A percentile compares a stretch with the other conserved stretches of the same genome.
Evolutionary conservation across 331 rosid species (phyloP).

Genomic region (Quercus lobata): DNA sequence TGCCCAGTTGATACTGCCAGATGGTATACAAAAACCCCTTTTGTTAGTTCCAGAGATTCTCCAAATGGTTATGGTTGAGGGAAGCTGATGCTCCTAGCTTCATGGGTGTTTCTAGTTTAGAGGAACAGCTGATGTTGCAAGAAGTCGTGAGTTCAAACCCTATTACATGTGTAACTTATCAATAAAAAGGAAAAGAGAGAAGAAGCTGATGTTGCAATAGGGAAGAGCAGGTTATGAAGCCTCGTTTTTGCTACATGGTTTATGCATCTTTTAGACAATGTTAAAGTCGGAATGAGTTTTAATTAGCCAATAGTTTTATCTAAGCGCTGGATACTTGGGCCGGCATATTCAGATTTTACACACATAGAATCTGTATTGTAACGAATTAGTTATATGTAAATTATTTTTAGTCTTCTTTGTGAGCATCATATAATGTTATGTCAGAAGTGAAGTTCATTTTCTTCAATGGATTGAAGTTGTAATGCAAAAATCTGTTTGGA

Average conservation of each 20-base stretch:
- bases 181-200: no score
- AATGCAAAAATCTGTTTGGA: not conserved
- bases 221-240: slow-evolving; percentile 14
- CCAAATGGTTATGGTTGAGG: slow-evolving; percentile 4
- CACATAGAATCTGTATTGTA: not conserved
- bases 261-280: not conserved
- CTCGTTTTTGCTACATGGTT: not conserved
- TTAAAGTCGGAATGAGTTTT: not conserved
- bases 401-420: not conserved
- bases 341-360: not conserved
- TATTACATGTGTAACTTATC: no score
- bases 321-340: no score
- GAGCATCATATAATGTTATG: no score
- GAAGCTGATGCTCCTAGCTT: slow-evolving; percentile 17
- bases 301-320: not conserved
- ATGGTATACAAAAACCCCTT: slow-evolving; percentile 5
- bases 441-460: not conserved
- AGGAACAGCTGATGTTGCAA: not conserved
- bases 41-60: not conserved
- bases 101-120: slow-evolving; percentile 3
- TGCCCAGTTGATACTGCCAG: not conserved
- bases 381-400: not conserved
- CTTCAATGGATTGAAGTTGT: no score
- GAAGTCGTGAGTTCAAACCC: no score
- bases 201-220: not conserved